Evolutionary conservation across 2,329 filamentous ascomycete genomes (phyloP).

Genomic region (Xylariaceae sp.): DNA sequence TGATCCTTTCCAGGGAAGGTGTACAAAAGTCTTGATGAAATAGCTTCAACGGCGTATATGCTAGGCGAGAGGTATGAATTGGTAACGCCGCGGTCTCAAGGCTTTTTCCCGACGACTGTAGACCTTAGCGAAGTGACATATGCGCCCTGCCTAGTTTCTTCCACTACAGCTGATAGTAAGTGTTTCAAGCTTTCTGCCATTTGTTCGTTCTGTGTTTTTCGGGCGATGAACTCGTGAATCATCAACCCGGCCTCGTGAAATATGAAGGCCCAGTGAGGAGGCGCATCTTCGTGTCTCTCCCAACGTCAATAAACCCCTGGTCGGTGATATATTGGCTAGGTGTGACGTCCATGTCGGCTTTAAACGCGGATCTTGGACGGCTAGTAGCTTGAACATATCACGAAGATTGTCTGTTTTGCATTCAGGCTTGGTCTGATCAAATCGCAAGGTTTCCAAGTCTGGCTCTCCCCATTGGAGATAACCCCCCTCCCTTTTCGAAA

Average conservation of each 20-base stretch:
- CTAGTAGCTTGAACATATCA: conserved; percentile 4
- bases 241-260: conserved; percentile 16
- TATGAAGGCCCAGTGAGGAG: conserved; percentile 7
- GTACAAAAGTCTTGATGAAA: no score
- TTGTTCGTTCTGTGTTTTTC: conserved; percentile 21
- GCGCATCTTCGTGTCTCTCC: conserved; percentile 10
- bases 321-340: conserved; percentile 4
- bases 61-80: no score
- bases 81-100: no score
- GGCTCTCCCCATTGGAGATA: conserved; percentile 22
- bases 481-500: conserved; percentile 17
- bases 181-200: conserved; percentile 15
- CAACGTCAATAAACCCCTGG: conserved; percentile 13
- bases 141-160: conserved; percentile 15
- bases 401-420: conserved; percentile 5
- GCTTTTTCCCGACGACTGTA: no score
- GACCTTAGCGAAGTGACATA: conserved; percentile 9
- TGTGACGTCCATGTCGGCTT: conserved; percentile 10
- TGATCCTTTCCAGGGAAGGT: no score
- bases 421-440: conserved; percentile 9
- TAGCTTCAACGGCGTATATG: no score
- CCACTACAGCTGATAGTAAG: conserved; percentile 14
- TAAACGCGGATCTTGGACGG: conserved; percentile 4
- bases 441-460: conserved; percentile 8
- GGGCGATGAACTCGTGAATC: conserved; percentile 23